Evolutionary conservation across 371 early-diverging fungal genomes (phyloP).

Genomic region (Scutellospora calospora): DNA sequence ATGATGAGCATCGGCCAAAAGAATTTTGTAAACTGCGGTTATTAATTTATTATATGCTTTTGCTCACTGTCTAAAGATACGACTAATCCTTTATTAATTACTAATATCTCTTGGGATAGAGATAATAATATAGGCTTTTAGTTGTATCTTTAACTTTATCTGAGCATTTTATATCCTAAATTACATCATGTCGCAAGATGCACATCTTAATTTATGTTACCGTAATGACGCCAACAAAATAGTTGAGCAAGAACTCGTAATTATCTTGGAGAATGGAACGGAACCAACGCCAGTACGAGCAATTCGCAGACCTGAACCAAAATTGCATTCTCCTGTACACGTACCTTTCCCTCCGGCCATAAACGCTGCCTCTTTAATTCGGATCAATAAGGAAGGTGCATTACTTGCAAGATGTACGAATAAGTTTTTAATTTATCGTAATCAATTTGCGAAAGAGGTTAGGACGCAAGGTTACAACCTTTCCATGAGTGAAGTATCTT

Average conservation of each 20-base stretch:
- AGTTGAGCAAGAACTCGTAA: slow-evolving; percentile 23
- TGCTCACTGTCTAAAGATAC: too few species aligned
- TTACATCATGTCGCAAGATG: neutral
- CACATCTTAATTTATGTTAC: neutral
- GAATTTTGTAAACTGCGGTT: too few species aligned
- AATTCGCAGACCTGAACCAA: slow-evolving; percentile 20
- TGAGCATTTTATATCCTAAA: neutral
- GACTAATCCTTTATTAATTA: too few species aligned
- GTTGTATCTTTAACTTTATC: too few species aligned
- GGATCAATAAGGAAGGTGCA: slow-evolving; percentile 32
- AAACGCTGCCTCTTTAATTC: slow-evolving; percentile 29
- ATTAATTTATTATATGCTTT: too few species aligned
- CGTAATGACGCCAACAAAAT: neutral
- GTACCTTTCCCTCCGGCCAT: slow-evolving; percentile 40
- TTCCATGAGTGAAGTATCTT: slow-evolving; percentile 42
- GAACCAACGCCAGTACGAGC: slow-evolving; percentile 33
- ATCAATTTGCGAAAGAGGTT: slow-evolving; percentile 41
- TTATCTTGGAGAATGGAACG: slow-evolving; percentile 24
- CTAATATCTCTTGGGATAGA: too few species aligned
- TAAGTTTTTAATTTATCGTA: slow-evolving; percentile 45
- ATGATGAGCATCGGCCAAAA: too few species aligned
- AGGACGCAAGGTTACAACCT: slow-evolving; percentile 31
- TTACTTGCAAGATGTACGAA: slow-evolving; percentile 38
- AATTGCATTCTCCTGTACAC: slow-evolving; percentile 14
- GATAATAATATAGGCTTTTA: too few species aligned